These are phyloP conservation scores for Yamadazyma pseudoaaseri DNA, from an alignment of 1,139 yeast species.

Conservation along the genomic window DNA sequence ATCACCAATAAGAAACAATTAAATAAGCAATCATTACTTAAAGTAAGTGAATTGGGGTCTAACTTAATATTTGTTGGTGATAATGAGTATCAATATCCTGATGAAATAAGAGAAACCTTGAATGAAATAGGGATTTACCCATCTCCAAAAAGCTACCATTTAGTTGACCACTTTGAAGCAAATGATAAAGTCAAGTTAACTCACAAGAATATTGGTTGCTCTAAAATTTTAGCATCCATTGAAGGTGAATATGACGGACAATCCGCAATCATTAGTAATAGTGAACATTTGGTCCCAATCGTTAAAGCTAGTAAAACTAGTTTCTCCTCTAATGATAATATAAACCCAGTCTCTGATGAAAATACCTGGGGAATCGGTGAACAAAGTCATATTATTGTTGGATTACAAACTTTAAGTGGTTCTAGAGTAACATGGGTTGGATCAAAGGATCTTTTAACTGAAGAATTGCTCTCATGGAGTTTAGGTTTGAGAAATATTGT, in stretches of 20 bases:
- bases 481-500: conserved; percentile 70
- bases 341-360: conserved; percentile 41
- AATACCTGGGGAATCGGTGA: conserved; percentile 79
- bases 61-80: conserved; percentile 68
- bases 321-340: conserved; percentile 44
- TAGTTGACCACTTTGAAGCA: conserved; percentile 64
- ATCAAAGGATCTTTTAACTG: conserved; percentile 52
- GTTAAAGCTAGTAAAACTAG: conserved; percentile 69
- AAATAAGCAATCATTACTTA: conserved; percentile 32
- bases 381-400: conserved; percentile 77
- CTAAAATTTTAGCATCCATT: conserved; percentile 21
- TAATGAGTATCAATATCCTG: conserved; percentile 47
- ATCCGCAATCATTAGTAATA: conserved; percentile 44
- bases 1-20: conserved; percentile 30
- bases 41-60: conserved; percentile 71
- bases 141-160: conserved; percentile 69
- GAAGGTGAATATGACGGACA: conserved; percentile 32
- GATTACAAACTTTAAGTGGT: conserved; percentile 75
- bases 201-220: conserved; percentile 24
- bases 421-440: conserved; percentile 87
- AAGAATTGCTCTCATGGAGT: conserved; percentile 66
- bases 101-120: conserved; percentile 63
- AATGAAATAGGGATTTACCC: conserved; percentile 83
- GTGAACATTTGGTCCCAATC: conserved; percentile 69
- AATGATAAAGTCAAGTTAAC: conserved; percentile 23